These are phyloP conservation scores for Sequoiadendron giganteum DNA, from an alignment of 75 land plant genomes.

Conservation along the genomic window DNA sequence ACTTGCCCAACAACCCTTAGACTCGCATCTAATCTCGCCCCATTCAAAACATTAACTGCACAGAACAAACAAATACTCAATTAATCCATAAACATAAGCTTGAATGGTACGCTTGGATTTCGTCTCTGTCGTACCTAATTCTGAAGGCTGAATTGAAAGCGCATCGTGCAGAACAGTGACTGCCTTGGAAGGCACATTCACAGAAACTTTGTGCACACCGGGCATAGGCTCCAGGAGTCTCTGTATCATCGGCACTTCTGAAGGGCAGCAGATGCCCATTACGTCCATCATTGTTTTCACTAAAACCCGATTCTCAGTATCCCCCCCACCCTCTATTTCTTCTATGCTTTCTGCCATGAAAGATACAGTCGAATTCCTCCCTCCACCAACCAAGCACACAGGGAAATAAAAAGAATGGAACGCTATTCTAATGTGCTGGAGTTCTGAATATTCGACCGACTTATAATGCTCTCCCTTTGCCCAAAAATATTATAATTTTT, in stretches of 20 bases:
- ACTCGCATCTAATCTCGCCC: constrained; percentile 84
- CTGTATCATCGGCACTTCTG: constrained; percentile 37
- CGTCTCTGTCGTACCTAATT: not conserved
- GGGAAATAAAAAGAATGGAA: too few species aligned
- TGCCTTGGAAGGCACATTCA: constrained; percentile 32
- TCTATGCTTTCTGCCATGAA: not conserved
- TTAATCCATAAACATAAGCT: not conserved
- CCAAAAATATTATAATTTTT: too few species aligned
- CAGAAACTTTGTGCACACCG: constrained; percentile 46
- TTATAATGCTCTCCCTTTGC: too few species aligned
- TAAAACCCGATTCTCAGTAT: not conserved
- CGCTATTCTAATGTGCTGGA: too few species aligned
- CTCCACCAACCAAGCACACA: too few species aligned
- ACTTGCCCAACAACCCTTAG: constrained; percentile 47
- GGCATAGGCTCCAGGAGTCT: constrained; percentile 36
- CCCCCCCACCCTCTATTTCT: not conserved
- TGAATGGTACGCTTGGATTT: not conserved
- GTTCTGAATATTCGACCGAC: too few species aligned
- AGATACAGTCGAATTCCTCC: not conserved
- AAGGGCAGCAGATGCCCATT: constrained; percentile 50
- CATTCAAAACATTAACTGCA: constrained; percentile 73
- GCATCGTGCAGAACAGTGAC: constrained; percentile 44
- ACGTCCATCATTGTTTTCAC: constrained; percentile 12
- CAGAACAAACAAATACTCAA: not conserved
- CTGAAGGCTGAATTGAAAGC: constrained; percentile 7